These are phyloP conservation scores for Plasmodium sp. DNA, from an alignment of 169 alveolate genomes.

Conservation along the genomic window DNA sequence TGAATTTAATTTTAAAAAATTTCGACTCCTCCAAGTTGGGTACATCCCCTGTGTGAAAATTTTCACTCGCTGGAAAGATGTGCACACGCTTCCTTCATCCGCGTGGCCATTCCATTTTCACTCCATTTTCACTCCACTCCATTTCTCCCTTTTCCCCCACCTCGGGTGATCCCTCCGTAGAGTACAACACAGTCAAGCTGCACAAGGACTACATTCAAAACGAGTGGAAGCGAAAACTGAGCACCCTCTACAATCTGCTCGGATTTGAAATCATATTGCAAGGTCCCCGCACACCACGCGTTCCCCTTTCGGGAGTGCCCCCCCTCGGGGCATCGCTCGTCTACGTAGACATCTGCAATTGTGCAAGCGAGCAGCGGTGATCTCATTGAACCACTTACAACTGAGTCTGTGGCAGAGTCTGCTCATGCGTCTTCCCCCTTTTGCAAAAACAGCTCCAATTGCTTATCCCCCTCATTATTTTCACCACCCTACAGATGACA, in stretches of 20 bases:
- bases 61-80: neutral
- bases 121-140: neutral
- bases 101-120: neutral
- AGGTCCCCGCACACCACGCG: slow-evolving; percentile 5
- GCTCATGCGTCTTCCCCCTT: neutral
- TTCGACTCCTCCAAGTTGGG: slow-evolving; percentile 54
- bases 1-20: slow-evolving; percentile 36
- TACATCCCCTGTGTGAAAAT: neutral
- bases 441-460: neutral
- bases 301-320: neutral
- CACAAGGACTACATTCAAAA: slow-evolving; percentile 45
- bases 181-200: slow-evolving; percentile 56
- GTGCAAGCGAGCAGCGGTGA: neutral
- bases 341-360: neutral
- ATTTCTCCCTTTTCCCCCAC: neutral
- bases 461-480: neutral
- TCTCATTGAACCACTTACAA: neutral
- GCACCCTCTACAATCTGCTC: slow-evolving; percentile 44
- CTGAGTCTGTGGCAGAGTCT: neutral
- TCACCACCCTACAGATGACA: slow-evolving; percentile 21
- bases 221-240: slow-evolving; percentile 54
- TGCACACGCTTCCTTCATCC: neutral
- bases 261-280: slow-evolving; percentile 59
- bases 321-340: neutral
- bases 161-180: neutral